These are phyloP conservation scores for Clavispora carvajalis DNA, from an alignment of 805 yeast genomes.

Conservation along the genomic window DNA sequence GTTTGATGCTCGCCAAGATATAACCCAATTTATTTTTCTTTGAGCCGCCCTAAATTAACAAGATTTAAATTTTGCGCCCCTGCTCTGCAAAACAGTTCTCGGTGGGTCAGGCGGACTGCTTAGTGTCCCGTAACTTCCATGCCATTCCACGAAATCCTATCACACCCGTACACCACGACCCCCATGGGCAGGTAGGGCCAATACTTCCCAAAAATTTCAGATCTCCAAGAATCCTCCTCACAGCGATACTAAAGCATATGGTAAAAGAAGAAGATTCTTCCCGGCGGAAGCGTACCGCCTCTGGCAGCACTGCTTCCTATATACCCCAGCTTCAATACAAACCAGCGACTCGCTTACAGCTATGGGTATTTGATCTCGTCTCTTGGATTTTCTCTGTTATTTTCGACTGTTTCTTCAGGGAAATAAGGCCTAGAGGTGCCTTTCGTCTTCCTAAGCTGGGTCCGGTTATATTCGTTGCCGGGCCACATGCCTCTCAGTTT, in stretches of 20 bases:
- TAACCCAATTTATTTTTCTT: too few relatives aligned
- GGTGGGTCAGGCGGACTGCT: too few relatives aligned
- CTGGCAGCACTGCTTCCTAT: not conserved
- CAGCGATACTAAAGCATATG: slow-evolving; percentile 1
- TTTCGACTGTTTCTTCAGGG: slow-evolving; percentile 75
- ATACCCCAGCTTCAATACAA: slow-evolving; percentile 5
- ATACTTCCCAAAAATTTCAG: not conserved
- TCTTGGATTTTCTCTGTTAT: slow-evolving; percentile 45
- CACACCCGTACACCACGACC: not conserved
- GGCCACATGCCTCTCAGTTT: slow-evolving; percentile 96
- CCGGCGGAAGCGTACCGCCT: not conserved
- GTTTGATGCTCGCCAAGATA: not conserved
- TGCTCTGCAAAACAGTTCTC: too few relatives aligned
- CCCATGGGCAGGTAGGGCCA: not conserved
- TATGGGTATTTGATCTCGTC: slow-evolving; percentile 43
- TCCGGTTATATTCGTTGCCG: slow-evolving; percentile 89
- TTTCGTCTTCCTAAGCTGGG: slow-evolving; percentile 65
- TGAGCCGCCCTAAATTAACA: too few relatives aligned
- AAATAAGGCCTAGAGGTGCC: slow-evolving; percentile 84
- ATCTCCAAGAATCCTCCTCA: not conserved
- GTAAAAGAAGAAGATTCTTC: not conserved
- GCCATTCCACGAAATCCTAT: not conserved
- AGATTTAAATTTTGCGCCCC: too few relatives aligned
- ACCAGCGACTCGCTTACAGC: slow-evolving; percentile 11
- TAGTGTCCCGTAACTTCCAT: not conserved